Base-by-base conservation (phyloP, 345 rosid species). In the Rhodomyrtus tomentosa region DNA sequence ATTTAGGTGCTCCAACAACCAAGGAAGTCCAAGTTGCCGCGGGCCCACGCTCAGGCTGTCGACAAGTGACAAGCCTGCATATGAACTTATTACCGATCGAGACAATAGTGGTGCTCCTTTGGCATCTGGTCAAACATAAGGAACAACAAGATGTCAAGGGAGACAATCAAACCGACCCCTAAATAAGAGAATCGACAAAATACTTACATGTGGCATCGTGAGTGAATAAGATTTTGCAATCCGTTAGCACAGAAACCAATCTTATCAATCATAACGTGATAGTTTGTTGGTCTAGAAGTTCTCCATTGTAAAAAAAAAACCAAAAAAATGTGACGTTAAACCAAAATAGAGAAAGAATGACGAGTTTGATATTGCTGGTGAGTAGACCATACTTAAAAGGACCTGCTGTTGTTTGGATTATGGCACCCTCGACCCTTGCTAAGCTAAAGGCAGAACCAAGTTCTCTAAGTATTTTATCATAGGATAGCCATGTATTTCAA, bases 261-360 rank as follows among this genome's bases (percentile, higher is more conserved):
- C 87, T 96, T 95, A 87, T 96, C 96, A n/a, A 91, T 85, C 91
- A 95, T 87, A 25, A 94, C 97, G 83, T 93, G 96, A 84, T 95
- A 96, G 85, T 95, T 98, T 20, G 97, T 93, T 1, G 97, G 98
- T 91, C 98, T 90, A 84, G 98, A 93, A 73, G 98, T 96, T 85
- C 98, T 97, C 98, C 92, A 82, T 84, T 29, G 42, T 51, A 16
- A 42, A 68, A 0, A 45, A 36, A 62, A 68, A 42, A n/a, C n/a
- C 59, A 12, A 55, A 82, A 32, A 45, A 52, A 72, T 68, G 42
- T 36, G 10, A 13, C 15, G 51, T 48, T 82, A 55, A 38, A 32
- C n/a, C 40, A 52, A 82, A 80, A 29, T 16, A 54, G 55, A 83
- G 58, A 58, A 50, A 80, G 36, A 80, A 80, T 72, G 45, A 50